These are phyloP conservation scores for Fusarium duplospermum DNA, from an alignment of 2,329 filamentous ascomycete genomes.

Conservation along the genomic window DNA sequence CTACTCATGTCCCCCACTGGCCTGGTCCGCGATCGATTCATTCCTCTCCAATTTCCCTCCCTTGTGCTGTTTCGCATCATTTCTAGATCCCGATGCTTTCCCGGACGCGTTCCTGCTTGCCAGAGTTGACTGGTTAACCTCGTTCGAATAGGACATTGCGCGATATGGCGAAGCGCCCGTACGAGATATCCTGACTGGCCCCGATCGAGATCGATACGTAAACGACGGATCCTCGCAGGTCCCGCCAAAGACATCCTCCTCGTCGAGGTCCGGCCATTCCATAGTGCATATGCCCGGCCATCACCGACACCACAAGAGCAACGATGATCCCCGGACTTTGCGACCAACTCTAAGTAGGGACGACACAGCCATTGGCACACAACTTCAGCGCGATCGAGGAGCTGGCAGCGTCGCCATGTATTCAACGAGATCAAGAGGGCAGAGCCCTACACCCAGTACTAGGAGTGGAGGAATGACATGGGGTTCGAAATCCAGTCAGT, in stretches of 20 bases:
- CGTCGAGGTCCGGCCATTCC: conserved; percentile 68
- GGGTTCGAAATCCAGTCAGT: conserved; percentile 60
- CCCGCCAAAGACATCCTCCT: conserved; percentile 72
- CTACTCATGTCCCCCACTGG: conserved; percentile 18
- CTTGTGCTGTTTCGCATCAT: conserved; percentile 19
- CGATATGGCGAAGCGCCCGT: conserved; percentile 83
- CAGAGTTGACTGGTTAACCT: conserved; percentile 39
- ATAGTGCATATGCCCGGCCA: conserved; percentile 75
- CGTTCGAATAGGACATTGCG: conserved; percentile 71
- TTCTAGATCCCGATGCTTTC: conserved; percentile 11
- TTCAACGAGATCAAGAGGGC: conserved; percentile 69
- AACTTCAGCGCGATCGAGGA: conserved; percentile 64
- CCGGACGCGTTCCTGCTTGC: conserved; percentile 1
- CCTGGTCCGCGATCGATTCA: conserved; percentile 26
- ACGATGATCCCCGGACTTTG: conserved; percentile 72
- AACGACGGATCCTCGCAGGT: conserved; percentile 60
- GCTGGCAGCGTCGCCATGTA: conserved; percentile 59
- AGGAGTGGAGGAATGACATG: conserved; percentile 64
- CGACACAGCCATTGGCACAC: conserved; percentile 66
- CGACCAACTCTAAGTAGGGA: conserved; percentile 82
- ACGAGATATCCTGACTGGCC: conserved; percentile 74
- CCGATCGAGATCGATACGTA: conserved; percentile 75
- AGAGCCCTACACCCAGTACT: conserved; percentile 84
- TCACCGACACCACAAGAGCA: conserved; percentile 77
- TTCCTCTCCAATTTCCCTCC: conserved; percentile 24